Percentiles rank a stretch among this genome's conserved stretches.
Conservation (phyloP, 495 filamentous ascomycete genomes). For the Pseudotulostoma volvatum region DNA sequence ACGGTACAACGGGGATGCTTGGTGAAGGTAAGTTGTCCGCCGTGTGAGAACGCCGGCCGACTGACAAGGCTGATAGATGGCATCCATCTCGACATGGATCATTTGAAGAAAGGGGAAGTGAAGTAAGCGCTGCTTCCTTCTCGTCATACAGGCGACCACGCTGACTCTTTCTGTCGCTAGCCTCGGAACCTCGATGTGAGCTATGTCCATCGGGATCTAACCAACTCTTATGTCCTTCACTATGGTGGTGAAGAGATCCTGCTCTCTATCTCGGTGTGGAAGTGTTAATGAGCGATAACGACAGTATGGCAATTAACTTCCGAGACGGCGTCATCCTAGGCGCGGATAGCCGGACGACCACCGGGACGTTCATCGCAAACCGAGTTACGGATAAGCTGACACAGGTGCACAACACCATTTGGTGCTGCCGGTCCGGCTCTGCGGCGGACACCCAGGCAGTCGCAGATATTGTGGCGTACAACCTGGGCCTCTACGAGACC, state of each 20-base stretch:
- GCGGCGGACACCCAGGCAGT: slow-evolving; percentile 96
- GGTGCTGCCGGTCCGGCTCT: slow-evolving; percentile 95
- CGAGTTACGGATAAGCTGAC: slow-evolving; percentile 98
- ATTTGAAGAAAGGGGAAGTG: slow-evolving; percentile 74
- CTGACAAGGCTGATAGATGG: slow-evolving; percentile 50
- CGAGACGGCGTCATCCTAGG: slow-evolving; percentile 92
- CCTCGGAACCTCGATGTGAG: slow-evolving; percentile 95
- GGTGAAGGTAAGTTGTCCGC: slow-evolving; percentile 43
- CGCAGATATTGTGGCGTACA: slow-evolving; percentile 92
- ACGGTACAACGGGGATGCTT: slow-evolving; percentile 48
- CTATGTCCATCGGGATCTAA: slow-evolving; percentile 8
- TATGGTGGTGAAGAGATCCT: too few species aligned
- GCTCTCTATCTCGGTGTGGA: too few species aligned
- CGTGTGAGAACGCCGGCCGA: slow-evolving; percentile 10
- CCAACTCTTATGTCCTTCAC: too few species aligned
- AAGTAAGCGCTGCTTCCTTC: slow-evolving; percentile 46
- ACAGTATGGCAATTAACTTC: slow-evolving; percentile 73
- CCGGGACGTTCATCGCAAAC: slow-evolving; percentile 96
- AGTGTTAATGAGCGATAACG: too few species aligned
- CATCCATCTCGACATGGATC: slow-evolving; percentile 96
- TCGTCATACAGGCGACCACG: slow-evolving; percentile 14
- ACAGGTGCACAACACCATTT: slow-evolving; percentile 95
- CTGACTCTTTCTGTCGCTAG: slow-evolving; percentile 26
- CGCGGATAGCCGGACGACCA: slow-evolving; percentile 96
- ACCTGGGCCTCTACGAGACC: slow-evolving; percentile 83